Percentiles rank a stretch among this genome's conserved stretches.
These are phyloP conservation scores for Bryoerythrophyllum caledonicum DNA, from an alignment of 225 moss, liverwort and hornwort genomes.

Conservation along the genomic window DNA sequence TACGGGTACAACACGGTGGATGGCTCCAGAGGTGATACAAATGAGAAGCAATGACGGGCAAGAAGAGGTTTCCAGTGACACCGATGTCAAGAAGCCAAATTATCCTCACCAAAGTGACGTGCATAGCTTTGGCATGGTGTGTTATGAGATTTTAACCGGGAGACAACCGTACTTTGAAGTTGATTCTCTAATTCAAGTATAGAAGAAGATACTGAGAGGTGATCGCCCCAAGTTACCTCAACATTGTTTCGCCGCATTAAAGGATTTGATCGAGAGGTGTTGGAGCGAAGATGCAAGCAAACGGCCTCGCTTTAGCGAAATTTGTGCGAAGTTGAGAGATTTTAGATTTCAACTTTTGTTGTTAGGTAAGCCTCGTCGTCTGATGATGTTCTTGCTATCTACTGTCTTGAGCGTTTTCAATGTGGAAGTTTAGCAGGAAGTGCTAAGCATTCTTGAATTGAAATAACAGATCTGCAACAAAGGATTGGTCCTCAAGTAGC, in stretches of 20 bases:
- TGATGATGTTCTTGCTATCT: too few species aligned
- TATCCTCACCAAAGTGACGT: not conserved
- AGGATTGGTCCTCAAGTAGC: not conserved
- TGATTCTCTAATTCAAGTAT: accelerated
- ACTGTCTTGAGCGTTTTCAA: too few species aligned
- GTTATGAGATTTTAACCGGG: not conserved
- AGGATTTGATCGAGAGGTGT: not conserved
- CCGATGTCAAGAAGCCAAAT: not conserved
- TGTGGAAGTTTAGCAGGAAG: too few species aligned
- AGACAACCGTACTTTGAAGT: not conserved
- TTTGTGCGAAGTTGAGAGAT: not conserved
- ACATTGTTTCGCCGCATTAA: not conserved
- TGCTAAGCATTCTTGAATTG: not conserved
- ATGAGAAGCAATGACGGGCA: accelerated
- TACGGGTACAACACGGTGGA: not conserved
- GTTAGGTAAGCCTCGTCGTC: not conserved
- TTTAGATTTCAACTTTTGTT: not conserved
- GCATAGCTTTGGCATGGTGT: constrained; percentile 1
- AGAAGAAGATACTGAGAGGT: not conserved
- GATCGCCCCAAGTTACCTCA: not conserved
- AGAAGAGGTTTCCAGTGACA: too few species aligned
- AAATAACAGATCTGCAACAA: not conserved
- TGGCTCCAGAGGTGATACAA: not conserved
- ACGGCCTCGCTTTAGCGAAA: not conserved
- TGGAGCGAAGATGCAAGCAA: not conserved